These are phyloP conservation scores for Phytophthora pseudosyringae DNA, from an alignment of 352 stramenopile species.

Conservation along the genomic window DNA sequence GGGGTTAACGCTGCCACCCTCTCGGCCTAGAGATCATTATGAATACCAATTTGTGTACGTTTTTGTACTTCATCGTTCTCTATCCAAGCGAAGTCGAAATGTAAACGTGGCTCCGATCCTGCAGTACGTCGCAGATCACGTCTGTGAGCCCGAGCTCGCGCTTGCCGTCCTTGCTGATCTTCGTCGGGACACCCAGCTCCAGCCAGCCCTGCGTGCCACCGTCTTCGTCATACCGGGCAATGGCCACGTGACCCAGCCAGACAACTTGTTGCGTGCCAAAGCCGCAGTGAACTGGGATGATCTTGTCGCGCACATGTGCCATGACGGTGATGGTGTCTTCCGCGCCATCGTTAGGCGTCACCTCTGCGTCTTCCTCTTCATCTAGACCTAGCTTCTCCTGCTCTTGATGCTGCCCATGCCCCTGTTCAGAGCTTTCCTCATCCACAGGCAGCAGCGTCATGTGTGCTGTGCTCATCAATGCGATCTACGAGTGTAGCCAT, in stretches of 20 bases:
- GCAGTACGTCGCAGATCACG: slow-evolving; percentile 74
- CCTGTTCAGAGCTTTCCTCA: slow-evolving; percentile 3
- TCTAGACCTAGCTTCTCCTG: slow-evolving; percentile 8
- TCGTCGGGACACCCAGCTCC: slow-evolving; percentile 50
- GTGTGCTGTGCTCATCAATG: slow-evolving; percentile 1
- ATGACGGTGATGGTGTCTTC: slow-evolving; percentile 65
- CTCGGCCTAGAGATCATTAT: slow-evolving; percentile 41
- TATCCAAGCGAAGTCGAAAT: slow-evolving; percentile 58
- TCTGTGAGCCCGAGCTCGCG: slow-evolving; percentile 53
- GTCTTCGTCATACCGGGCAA: slow-evolving; percentile 72
- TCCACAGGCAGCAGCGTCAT: slow-evolving; percentile 9
- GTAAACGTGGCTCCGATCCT: slow-evolving; percentile 68
- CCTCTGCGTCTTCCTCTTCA: slow-evolving; percentile 8
- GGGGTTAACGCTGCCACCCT: slow-evolving; percentile 23
- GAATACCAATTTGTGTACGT: slow-evolving; percentile 27
- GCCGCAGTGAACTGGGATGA: slow-evolving; percentile 73
- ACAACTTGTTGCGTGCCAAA: slow-evolving; percentile 76
- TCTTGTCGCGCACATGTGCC: slow-evolving; percentile 73
- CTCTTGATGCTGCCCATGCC: slow-evolving; percentile 5
- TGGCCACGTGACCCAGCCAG: slow-evolving; percentile 76
- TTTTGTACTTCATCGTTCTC: slow-evolving; percentile 12
- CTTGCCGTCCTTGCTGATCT: slow-evolving; percentile 55
- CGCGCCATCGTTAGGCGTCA: slow-evolving; percentile 53
- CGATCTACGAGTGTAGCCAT: slow-evolving; percentile 26
- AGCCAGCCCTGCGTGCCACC: slow-evolving; percentile 52